These are phyloP conservation scores for Monosporascus cannonballus DNA, from an alignment of 2,329 filamentous ascomycete genomes.

Conservation along the genomic window DNA sequence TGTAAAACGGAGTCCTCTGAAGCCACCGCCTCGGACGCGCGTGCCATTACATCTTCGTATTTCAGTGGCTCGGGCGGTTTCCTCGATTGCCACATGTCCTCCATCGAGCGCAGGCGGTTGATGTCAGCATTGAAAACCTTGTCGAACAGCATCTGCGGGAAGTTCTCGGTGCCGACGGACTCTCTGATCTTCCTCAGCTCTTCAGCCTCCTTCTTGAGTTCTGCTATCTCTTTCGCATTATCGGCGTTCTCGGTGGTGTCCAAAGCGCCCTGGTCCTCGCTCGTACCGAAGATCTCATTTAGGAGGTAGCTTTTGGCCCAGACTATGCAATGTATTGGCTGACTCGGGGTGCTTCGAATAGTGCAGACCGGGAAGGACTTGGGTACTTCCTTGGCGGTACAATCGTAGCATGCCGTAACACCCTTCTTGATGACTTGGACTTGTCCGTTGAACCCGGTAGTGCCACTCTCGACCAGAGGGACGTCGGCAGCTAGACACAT, in stretches of 20 bases:
- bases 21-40: conserved; percentile 43
- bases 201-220: conserved; percentile 75
- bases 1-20: conserved; percentile 48
- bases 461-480: conserved; percentile 91
- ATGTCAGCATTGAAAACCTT: conserved; percentile 91
- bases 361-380: conserved; percentile 96
- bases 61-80: conserved; percentile 67
- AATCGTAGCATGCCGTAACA: conserved; percentile 93
- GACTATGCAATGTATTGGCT: conserved; percentile 97
- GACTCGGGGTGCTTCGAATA: conserved; percentile 90
- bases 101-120: conserved; percentile 73
- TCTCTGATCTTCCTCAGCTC: conserved; percentile 78
- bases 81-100: conserved; percentile 93
- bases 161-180: conserved; percentile 72
- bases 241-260: conserved; percentile 76
- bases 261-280: conserved; percentile 77
- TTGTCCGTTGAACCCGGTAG: conserved; percentile 95
- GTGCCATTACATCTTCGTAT: conserved; percentile 54
- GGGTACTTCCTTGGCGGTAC: conserved; percentile 79
- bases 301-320: conserved; percentile 97
- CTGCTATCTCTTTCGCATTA: conserved; percentile 82
- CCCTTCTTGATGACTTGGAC: conserved; percentile 95
- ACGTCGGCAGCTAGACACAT: conserved; percentile 94
- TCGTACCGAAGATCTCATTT: conserved; percentile 87
- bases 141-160: conserved; percentile 76